Percentiles rank a stretch among this genome's conserved stretches.
Evolutionary conservation across 1,284 basidiomycete species (phyloP).

Genomic region (Testicularia cyperi): DNA sequence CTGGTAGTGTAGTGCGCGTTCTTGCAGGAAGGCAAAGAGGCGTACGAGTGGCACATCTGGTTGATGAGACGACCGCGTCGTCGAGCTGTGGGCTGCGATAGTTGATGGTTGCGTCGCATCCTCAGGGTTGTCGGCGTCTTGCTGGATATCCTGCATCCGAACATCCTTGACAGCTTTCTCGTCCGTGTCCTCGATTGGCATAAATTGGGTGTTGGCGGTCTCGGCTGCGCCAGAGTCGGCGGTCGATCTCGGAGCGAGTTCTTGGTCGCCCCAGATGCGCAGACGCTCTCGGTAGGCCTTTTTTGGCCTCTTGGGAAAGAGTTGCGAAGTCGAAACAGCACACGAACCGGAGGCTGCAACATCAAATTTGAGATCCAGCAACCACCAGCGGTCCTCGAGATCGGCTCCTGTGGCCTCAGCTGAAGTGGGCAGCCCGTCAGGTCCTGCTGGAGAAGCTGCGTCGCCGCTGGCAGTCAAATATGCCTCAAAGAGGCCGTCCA

Average conservation of each 20-base stretch:
- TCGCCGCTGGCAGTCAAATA: slow-evolving; percentile 36
- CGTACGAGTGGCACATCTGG: slow-evolving; percentile 35
- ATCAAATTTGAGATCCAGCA: slow-evolving; percentile 52
- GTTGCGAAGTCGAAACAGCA: slow-evolving; percentile 9
- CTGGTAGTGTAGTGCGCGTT: slow-evolving; percentile 53
- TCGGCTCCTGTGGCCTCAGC: slow-evolving; percentile 64
- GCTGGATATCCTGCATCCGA: too few species aligned
- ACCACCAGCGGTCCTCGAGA: slow-evolving; percentile 51
- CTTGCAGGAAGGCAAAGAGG: slow-evolving; percentile 48
- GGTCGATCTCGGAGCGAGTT: slow-evolving; percentile 27
- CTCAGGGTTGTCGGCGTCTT: too few species aligned
- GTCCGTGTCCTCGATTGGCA: too few species aligned
- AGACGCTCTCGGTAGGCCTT: slow-evolving; percentile 35
- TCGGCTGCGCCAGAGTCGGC: background rate
- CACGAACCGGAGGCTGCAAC: slow-evolving; percentile 35
- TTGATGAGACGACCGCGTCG: too few species aligned
- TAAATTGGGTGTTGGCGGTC: too few species aligned
- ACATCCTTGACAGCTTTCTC: too few species aligned
- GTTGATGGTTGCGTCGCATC: too few species aligned
- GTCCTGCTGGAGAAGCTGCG: too few species aligned
- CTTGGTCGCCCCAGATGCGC: slow-evolving; percentile 39
- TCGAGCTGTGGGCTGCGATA: too few species aligned
- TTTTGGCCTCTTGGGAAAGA: slow-evolving; percentile 40
- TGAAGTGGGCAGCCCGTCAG: too few species aligned
- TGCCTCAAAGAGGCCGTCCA: slow-evolving; percentile 73